Base-by-base conservation (phyloP, 2,329 filamentous ascomycete species). In the Lachnellula occidentalis region DNA sequence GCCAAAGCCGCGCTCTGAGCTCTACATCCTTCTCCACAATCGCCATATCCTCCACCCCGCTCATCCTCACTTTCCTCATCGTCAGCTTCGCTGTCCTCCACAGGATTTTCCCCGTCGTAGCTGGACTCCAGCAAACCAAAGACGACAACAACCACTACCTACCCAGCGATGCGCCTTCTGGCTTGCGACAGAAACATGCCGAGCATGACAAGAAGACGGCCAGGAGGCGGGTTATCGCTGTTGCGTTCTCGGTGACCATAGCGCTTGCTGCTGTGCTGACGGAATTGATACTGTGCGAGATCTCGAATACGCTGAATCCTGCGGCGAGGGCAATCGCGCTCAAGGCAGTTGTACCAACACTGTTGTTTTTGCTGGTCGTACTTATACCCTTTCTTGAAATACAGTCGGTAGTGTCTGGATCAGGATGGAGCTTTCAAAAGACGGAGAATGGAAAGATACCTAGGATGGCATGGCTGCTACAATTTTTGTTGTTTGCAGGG, bases 211-310 rank as follows among this genome's bases (percentile, higher is more conserved):
- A 74, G 27, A 80, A 79, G 65, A 80, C 75, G 41, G 65, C 75
- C 57, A 72, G 77, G 48, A 72, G 79, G 41, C 73, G 76, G 22
- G 67, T 79, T 12, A 79, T 83, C 2, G 85, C 83, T 14, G 72
- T 79, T 54, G 83, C 87, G 1, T 95, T 95, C 70, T 85, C 88
- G 6, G 79, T 83, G 1, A 95, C 88, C 9, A 81, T 94, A 36
- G 89, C 83, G 1, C 77, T 95, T 8, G 87, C 90, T 5, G 80
- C 86, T 37, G 88, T 92, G 1, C 76, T 95, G 45, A 89, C 85
- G 2, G 86, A 92, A 71, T 73, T 95, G 61, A 88, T 95, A 45
- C 78, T 95, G 8, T 90, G 88, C 64, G 90, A 95, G 71, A 89
- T 95, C 43, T 84, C 88, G 24, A 88, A 90, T 65, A 78, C 87